Percentiles rank a stretch among this genome's conserved stretches.
phyloP scores from a whole-genome alignment of 1,284 basidiomycete species.

The Cyathus olla region DNA sequence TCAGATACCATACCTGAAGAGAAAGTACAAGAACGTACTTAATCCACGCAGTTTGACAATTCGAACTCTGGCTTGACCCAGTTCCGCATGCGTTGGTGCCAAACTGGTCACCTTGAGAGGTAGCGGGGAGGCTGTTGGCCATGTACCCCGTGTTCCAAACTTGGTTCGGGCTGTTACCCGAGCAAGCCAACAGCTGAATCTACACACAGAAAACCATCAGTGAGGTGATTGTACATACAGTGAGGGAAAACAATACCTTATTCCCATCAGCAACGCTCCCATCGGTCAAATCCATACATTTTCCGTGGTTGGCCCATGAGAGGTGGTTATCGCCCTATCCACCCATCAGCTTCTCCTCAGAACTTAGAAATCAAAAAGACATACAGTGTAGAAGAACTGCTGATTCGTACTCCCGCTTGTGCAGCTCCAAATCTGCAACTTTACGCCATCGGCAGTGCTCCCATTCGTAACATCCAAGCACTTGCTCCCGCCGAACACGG shows the following conservation, averaged over 20 bases:
- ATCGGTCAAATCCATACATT: conserved; percentile 58
- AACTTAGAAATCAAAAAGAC: neutral
- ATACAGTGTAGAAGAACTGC: conserved; percentile 53
- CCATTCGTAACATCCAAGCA: conserved; percentile 59
- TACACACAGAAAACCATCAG: conserved; percentile 15
- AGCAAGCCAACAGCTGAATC: conserved; percentile 59
- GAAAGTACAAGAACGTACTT: conserved; percentile 48
- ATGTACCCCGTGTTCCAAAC: conserved; percentile 63
- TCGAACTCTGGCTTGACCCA: conserved; percentile 54
- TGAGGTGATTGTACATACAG: conserved; percentile 4
- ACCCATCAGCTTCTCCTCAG: neutral
- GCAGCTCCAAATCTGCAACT: conserved; percentile 63
- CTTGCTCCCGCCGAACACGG: conserved; percentile 53
- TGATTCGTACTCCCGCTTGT: conserved; percentile 47
- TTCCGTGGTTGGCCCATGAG: conserved; percentile 57
- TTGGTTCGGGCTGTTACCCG: conserved; percentile 52
- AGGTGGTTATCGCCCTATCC: conserved; percentile 50
- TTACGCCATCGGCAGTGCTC: conserved; percentile 49
- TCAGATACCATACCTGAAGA: neutral
- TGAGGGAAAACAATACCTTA: conserved; percentile 35
- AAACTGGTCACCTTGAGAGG: conserved; percentile 62
- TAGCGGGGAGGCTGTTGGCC: conserved; percentile 48
- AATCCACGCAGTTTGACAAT: conserved; percentile 68
- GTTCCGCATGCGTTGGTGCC: conserved; percentile 71
- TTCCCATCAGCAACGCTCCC: conserved; percentile 53